phyloP scores from a whole-genome alignment of 495 filamentous ascomycete genomes.

The Podospora anserina region DNA sequence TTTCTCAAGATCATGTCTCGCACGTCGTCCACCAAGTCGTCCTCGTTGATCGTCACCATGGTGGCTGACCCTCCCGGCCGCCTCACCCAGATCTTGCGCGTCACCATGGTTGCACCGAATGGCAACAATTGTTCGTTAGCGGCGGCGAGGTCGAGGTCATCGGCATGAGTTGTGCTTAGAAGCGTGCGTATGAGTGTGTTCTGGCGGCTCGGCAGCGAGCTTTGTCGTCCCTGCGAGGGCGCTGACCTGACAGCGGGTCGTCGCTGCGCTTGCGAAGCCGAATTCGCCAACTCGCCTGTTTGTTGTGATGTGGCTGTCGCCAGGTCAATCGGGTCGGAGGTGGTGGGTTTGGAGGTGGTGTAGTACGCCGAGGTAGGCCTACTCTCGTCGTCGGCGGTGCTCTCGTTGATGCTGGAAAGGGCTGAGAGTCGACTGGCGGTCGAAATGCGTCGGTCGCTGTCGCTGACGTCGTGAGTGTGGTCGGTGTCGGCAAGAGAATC shows the following conservation, averaged over 20 bases:
- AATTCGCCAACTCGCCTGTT: conserved; percentile 1
- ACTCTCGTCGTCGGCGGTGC: conserved; percentile 7
- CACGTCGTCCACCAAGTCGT: conserved; percentile 92
- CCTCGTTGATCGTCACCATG: conserved; percentile 75
- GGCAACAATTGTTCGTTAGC: conserved; percentile 36
- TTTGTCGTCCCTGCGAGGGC: conserved; percentile 42
- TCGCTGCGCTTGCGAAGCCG: conserved; percentile 6
- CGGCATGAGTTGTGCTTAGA: conserved; percentile 34
- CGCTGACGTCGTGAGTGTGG: conserved; percentile 11
- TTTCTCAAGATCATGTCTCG: conserved; percentile 89
- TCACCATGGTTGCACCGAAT: conserved; percentile 54
- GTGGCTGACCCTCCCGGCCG: conserved; percentile 81
- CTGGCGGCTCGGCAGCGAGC: conserved; percentile 47
- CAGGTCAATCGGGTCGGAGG: conserved; percentile 7
- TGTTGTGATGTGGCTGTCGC: conserved; percentile 11
- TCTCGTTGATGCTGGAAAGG: conserved; percentile 20
- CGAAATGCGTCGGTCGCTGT: conserved; percentile 22
- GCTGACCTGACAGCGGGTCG: conserved; percentile 24
- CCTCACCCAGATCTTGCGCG: conserved; percentile 92
- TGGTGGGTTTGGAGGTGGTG: conserved; percentile 10
- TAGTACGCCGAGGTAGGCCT: not conserved
- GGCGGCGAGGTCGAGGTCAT: conserved; percentile 30
- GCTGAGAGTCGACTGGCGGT: conserved; percentile 11
- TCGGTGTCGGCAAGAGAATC: conserved; percentile 2
- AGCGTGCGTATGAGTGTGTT: conserved; percentile 48